Evolutionary conservation across 495 filamentous ascomycete genomes (phyloP), one percentile per base, ranked within the genome.

Genomic region (Podospora anserina): DNA sequence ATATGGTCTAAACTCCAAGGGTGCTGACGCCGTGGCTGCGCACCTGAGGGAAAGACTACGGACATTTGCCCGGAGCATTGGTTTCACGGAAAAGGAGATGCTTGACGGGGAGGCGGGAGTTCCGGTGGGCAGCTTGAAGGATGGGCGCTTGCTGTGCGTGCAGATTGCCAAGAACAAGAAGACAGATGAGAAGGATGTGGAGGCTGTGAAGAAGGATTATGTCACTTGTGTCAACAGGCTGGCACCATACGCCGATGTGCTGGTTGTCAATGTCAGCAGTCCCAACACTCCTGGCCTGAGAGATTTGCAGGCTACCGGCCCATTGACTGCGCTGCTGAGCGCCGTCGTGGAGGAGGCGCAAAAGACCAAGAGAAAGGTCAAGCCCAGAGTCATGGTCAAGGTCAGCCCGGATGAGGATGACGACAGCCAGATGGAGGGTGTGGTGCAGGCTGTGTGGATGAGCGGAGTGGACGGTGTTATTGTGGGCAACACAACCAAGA

Each of bases 151-250:
- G 66, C 81, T 98, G 56, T 89, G 91, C 1, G 92, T 99, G n/a
- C 94, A 99, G 76, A 88, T 99, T 28, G 92, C 94, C n/a, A 97
- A 99, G 87, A 98, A 97, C 80, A 96, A 95, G 81, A 75, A 81
- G 56, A 99, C 95, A 1, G 86, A 92, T 9, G 93, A 96, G 70
- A 82, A 83, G 16, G 92, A 99, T 76, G 88, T 96, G 55, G 85
- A 91, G 30, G 93, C 93, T 26, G 91, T 98, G 58, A 89, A 86
- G 72, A 78, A 80, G 30, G 95, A 98, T 81, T 97, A 97, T 73
- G 89, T 93, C 20, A 89, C 88, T 73, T 97, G 94, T 72, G 92
- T 97, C 0, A 80, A 92, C 65, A 85, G 87, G 49, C 81, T 99
- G 7, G 95, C 88, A 2, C 86, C 82, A 55, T 99, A 96, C 73